Evolutionary conservation across 306 rosid genomes (phyloP), one percentile per base, ranked within the genome.

Genomic region (Glycine soja): DNA sequence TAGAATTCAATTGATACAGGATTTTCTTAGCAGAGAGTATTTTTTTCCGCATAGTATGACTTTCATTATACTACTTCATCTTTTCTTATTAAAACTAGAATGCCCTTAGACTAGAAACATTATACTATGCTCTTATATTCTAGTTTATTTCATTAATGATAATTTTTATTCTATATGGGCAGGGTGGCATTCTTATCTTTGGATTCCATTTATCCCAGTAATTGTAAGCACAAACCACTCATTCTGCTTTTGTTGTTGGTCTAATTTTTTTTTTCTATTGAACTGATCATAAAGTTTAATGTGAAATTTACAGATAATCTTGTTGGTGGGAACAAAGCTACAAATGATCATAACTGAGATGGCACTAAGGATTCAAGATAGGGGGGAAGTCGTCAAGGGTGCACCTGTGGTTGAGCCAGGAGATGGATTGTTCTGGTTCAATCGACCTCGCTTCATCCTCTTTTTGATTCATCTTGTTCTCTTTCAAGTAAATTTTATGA

Each of bases 171-270:
- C 64, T 46, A 24, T 19, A 38, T 80, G 81, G 63, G 81, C 93
- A 93, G 97, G 91, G 78, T 85, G 89, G 89, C 5, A 91, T 83
- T 12, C 96, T 59, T 88, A 88, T 83, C 36, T 82, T 0, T 93
- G 97, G 97, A 78, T 93, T 54, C 97, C 97, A 61, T 88, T 88
- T 80, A 69, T 91, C 84, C 89, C 97, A 71, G 51, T 93, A 48
- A 57, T 81, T 86, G 97, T 93, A 82, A 89, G 97, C 63, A 57
- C 70, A 66, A 70, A 52, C 11, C 19, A 9, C 65, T 48, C 66
- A 42, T 78, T 67, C 43, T 68, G 59, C 62, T 42, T 24, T 56
- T 69, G 48, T 13, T 77, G 66, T 34, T 3, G 7, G 58, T 16
- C 65, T 34, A 52, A 19, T 16, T 66, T 16, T 66, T 77, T 51